Evolutionary conservation across 768 basidiomycete species (phyloP), one percentile per base, ranked within the genome.

Genomic region (Mycena vitilis): DNA sequence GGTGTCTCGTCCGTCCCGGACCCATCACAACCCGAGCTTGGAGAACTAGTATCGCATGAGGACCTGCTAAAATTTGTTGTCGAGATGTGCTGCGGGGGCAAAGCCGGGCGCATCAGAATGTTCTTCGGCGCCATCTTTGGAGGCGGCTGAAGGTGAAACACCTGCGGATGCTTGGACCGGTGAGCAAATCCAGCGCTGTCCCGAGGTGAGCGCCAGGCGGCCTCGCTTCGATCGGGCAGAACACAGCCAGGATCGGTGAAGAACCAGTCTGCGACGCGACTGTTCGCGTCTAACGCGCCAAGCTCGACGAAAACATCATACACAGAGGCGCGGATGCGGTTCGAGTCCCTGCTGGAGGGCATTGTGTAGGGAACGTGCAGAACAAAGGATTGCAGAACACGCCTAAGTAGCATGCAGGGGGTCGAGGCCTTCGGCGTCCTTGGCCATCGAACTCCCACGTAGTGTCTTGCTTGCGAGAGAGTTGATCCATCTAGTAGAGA

Each of bases 251-350:
- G 71, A 57, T 79, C 78, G 51, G 71, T 72, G 68, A 79, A 79
- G 69, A 80, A 77, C 78, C 79, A 81, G 44, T 77, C 72, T 34
- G 76, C 77, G 38, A 80, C 68, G 45, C 73, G 66, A 63, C 74
- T 79, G 68, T 79, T 76, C 13, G 75, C 71, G 65, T 79, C 77
- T 11, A 81, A 73, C 1, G 76, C 78, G 22, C 79, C 80, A 13
- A 81, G 71, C 54, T 79, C 76, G 44, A 78, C 65, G 45, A 78
- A 79, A 59, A 73, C 76, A 59, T 81, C 78, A 55, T 77, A 74
- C 7, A 81, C 73, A 16, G 80, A 81, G 18, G 78, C 77, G 20
- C 79, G 76, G 30, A 79, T 64, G 18, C 69, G 66, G 59, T 72
- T 70, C 2, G 76, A 73, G 47, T 78, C 74, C 34, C 70, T 57